These are phyloP conservation scores for Paecilomyces formosus DNA, from an alignment of 2,329 filamentous ascomycete genomes.

Conservation along the genomic window DNA sequence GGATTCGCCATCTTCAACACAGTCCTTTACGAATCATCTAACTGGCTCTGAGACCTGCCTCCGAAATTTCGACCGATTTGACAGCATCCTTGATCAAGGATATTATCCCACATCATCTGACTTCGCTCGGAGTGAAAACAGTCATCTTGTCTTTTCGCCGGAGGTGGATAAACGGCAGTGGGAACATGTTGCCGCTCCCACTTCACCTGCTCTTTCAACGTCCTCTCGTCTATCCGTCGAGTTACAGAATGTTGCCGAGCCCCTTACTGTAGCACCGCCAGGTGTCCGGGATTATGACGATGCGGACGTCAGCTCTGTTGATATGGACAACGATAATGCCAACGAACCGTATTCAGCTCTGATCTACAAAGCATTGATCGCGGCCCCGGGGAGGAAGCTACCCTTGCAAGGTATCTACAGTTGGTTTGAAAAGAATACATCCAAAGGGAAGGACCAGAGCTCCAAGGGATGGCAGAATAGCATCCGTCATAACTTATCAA, in stretches of 20 bases:
- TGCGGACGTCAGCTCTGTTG: constrained; percentile 11
- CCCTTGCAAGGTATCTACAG: constrained; percentile 79
- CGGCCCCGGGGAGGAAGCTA: constrained; percentile 60
- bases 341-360: constrained; percentile 69
- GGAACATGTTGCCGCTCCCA: not conserved
- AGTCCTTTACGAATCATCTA: constrained; percentile 4
- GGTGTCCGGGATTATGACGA: constrained; percentile 14
- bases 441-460: constrained; percentile 56
- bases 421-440: constrained; percentile 79
- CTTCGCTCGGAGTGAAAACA: constrained; percentile 5
- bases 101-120: not conserved
- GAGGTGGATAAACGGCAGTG: constrained; percentile 5
- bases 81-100: constrained; percentile 6
- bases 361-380: constrained; percentile 68
- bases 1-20: constrained; percentile 4
- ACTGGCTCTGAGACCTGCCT: constrained; percentile 6
- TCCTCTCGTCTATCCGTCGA: constrained; percentile 14
- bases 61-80: constrained; percentile 5
- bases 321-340: constrained; percentile 21
- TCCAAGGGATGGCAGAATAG: constrained; percentile 87
- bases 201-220: constrained; percentile 15
- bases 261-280: constrained; percentile 6
- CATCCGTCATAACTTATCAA: constrained; percentile 89
- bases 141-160: constrained; percentile 4
- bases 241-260: constrained; percentile 1